Conservation (phyloP, 495 filamentous ascomycete species). For the Tuber melanosporum region DNA sequence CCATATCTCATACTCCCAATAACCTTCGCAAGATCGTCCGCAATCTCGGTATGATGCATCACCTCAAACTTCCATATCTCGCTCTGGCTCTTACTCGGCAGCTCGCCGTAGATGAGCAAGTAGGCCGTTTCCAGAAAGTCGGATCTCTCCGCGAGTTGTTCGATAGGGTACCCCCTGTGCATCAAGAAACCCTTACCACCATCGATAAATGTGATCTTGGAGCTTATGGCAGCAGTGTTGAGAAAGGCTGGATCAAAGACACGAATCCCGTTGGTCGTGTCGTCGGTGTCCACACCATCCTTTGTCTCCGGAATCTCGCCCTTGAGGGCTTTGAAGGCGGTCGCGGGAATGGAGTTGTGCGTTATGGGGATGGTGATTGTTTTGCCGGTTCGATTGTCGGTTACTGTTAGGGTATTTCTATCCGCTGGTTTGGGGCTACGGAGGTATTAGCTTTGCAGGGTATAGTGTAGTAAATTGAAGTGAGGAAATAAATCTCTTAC, state of each 20-base stretch:
- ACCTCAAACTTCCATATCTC: conserved; percentile 43
- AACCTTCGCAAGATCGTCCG: conserved; percentile 42
- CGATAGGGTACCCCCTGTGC: conserved; percentile 47
- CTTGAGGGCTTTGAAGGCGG: conserved; percentile 49
- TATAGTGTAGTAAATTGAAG: not conserved
- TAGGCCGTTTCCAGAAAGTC: conserved; percentile 47
- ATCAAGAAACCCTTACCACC: conserved; percentile 44
- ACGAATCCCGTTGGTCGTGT: conserved; percentile 45
- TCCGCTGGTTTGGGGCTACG: conserved; percentile 17
- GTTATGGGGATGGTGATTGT: conserved; percentile 51
- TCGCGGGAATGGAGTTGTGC: conserved; percentile 49
- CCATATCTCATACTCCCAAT: conserved; percentile 43
- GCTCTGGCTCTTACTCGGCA: conserved; percentile 45
- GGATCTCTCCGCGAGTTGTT: conserved; percentile 44
- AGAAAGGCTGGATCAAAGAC: conserved; percentile 52
- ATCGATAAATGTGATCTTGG: conserved; percentile 52
- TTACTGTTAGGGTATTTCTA: conserved; percentile 44
- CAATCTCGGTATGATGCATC: conserved; percentile 42
- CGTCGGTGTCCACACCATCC: conserved; percentile 33
- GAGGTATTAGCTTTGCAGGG: conserved; percentile 14
- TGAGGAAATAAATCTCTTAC: not conserved
- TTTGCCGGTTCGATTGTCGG: conserved; percentile 49
- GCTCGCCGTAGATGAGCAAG: conserved; percentile 48
- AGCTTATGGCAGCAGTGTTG: conserved; percentile 51
- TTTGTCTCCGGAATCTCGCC: conserved; percentile 26